These are phyloP conservation scores for Escovopsis sp. DNA, from an alignment of 2,329 filamentous ascomycete genomes.

Conservation along the genomic window DNA sequence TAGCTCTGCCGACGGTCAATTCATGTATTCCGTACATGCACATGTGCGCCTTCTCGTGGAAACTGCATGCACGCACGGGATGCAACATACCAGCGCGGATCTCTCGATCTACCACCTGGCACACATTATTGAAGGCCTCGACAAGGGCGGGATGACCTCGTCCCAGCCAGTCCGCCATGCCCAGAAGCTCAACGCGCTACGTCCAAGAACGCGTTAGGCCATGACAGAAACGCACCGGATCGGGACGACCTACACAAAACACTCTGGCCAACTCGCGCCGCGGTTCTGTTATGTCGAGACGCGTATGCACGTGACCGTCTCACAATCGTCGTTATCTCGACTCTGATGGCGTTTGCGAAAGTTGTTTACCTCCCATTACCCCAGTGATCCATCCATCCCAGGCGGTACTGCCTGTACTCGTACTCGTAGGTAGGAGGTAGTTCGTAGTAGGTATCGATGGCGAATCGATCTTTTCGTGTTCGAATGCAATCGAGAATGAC, in stretches of 20 bases:
- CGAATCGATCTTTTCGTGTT: no score
- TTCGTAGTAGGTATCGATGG: no score
- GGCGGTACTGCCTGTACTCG: no score
- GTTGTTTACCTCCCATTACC: no score
- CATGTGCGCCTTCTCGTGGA: conserved; percentile 2
- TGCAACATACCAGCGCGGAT: conserved; percentile 20
- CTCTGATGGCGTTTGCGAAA: no score
- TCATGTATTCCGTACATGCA: not conserved
- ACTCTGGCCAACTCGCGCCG: not conserved
- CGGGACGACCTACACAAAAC: not conserved
- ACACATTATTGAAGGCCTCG: conserved; percentile 24
- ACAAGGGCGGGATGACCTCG: conserved; percentile 25
- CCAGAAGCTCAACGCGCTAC: no score
- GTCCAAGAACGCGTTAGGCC: no score
- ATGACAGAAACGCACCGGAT: no score
- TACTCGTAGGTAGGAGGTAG: no score
- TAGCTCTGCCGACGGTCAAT: conserved; percentile 4
- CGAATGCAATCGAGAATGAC: no score
- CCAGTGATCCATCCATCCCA: no score
- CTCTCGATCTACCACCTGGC: conserved; percentile 25
- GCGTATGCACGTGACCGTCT: conserved; percentile 3
- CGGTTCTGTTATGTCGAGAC: not conserved
- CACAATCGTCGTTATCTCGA: no score
- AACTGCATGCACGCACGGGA: not conserved
- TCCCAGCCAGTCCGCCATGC: conserved; percentile 26